Conservation (phyloP, 108 stramenopile genomes). For the Mediolabrus comicus region DNA sequence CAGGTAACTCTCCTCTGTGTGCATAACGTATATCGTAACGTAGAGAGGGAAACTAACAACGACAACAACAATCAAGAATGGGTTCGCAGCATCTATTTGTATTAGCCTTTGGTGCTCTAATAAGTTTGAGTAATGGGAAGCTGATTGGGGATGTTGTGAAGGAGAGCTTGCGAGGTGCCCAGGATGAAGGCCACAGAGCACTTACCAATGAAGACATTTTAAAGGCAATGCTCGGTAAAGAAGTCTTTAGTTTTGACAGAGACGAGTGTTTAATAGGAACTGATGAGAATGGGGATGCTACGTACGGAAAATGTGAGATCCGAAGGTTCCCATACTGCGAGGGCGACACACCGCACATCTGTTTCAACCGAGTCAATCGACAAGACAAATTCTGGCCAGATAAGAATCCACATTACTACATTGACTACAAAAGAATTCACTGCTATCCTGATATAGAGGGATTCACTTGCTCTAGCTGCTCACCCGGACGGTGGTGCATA, state of each 20-base stretch:
- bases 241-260: slow-evolving; percentile 16
- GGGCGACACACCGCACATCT: slow-evolving; percentile 40
- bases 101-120: background rate
- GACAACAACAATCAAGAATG: no score
- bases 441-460: slow-evolving; percentile 51
- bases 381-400: slow-evolving; percentile 53
- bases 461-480: slow-evolving; percentile 47
- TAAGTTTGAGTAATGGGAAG: background rate
- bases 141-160: slow-evolving; percentile 17
- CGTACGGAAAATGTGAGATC: slow-evolving; percentile 44
- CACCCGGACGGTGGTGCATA: slow-evolving; percentile 45
- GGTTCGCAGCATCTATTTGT: background rate
- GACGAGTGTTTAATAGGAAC: slow-evolving; percentile 33
- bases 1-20: no score
- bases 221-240: slow-evolving; percentile 37
- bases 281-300: slow-evolving; percentile 10
- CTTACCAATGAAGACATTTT: slow-evolving; percentile 34
- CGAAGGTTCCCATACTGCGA: slow-evolving; percentile 40
- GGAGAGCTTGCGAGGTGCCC: slow-evolving; percentile 22
- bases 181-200: background rate
- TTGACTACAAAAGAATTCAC: slow-evolving; percentile 49
- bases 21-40: no score
- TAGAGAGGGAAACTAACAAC: no score
- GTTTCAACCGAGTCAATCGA: slow-evolving; percentile 53
- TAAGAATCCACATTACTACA: slow-evolving; percentile 52